Evolutionary conservation across 495 filamentous ascomycete species (phyloP), one percentile per base, ranked within the genome.

Genomic region (Cercophora samala): DNA sequence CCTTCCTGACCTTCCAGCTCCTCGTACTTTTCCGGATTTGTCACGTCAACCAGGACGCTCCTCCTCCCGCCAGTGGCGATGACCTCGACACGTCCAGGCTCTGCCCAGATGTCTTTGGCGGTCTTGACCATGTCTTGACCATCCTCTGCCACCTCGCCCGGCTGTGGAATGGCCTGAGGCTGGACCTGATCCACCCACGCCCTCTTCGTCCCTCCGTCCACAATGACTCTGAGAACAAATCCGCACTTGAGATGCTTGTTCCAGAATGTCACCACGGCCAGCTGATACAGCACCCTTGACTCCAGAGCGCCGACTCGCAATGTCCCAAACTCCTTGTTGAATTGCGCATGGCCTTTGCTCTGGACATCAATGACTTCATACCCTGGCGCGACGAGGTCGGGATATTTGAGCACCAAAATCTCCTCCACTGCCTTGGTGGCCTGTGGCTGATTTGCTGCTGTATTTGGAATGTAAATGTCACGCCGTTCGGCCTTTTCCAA

Each of bases 261-360:
- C 64, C 69, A 75, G 32, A 75, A 71, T 6, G 67, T 58, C 15
- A 73, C 24, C 17, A 71, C 70, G 6, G 63, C 66, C 19, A 75
- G 26, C 64, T 75, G 73, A 19, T 67, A 73, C 15, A 75, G 24
- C 21, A 58, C 66, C 3, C 58, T 25, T 3, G 26, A 26, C 3
- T 64, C 32, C 2, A 32, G 21, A 46, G 8, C 69, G 1, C 58
- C 52, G 42, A 67, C 21, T 24, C 70, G 42, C 58, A 69, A 4
- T 19, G 64, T 69, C 37, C 66, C 22, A 55, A 68, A 69, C 66
- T 74, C 72, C 23, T 63, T 32, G 51, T 72, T 74, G 69, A 66
- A 74, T 51, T 64, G 52, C 29, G 65, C 46, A 24, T 53, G 52
- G 37, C 37, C 37, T 23, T 56, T 26, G 24, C 62, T 66, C n/a